A percentile compares a stretch with the other conserved stretches of the same genome.
phyloP scores from a whole-genome alignment of 2,329 filamentous ascomycete species.

The Paraphaeosphaeria sporulosa region DNA sequence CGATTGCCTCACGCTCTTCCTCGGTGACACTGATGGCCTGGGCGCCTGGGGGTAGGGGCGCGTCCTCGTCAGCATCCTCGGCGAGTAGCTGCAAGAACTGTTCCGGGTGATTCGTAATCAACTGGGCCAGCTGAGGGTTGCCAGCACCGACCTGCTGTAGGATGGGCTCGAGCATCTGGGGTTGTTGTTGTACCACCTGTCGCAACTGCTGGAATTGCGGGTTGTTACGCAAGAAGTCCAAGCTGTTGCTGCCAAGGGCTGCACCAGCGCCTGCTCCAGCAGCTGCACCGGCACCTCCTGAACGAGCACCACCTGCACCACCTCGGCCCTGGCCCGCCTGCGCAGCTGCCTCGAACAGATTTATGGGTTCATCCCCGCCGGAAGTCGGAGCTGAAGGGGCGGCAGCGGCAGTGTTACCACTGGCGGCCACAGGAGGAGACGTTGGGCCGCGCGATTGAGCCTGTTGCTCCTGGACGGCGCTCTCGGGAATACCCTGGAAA shows the following conservation, averaged over 20 bases:
- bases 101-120: conserved; percentile 91
- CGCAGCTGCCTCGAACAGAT: conserved; percentile 92
- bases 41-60: conserved; percentile 83
- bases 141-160: conserved; percentile 93
- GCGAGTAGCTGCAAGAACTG: conserved; percentile 91
- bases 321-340: conserved; percentile 67
- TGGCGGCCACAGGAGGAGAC: conserved; percentile 52
- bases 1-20: conserved; percentile 96
- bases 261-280: conserved; percentile 61
- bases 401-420: conserved; percentile 54
- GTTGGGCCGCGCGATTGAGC: conserved; percentile 52
- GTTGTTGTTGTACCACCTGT: conserved; percentile 96
- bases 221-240: conserved; percentile 94
- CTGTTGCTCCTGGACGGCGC: conserved; percentile 72
- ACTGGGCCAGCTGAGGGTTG: conserved; percentile 90
- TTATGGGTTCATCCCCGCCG: conserved; percentile 73
- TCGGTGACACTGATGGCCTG: conserved; percentile 92
- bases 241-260: conserved; percentile 71
- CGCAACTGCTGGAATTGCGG: conserved; percentile 97
- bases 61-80: conserved; percentile 86
- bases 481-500: conserved; percentile 85
- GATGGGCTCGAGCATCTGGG: conserved; percentile 98
- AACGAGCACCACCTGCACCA: conserved; percentile 51
- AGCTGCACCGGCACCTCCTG: conserved; percentile 59
- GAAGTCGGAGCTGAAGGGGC: conserved; percentile 28